phyloP scores from a whole-genome alignment of 164 flowering plant species.

The Amborella trichopoda region DNA sequence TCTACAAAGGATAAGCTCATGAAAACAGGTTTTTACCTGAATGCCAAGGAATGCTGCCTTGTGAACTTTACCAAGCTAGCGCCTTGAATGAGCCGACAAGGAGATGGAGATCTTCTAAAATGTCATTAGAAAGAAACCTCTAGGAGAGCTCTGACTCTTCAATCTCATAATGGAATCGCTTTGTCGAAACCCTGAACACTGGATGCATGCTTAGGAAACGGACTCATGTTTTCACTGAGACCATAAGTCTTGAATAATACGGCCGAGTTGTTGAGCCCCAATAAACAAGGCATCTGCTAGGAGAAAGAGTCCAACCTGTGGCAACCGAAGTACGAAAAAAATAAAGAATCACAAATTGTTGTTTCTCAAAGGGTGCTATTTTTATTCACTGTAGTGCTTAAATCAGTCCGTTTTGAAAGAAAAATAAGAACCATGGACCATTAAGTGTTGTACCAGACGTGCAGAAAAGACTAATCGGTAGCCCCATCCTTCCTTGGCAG shows the following conservation, averaged over 20 bases:
- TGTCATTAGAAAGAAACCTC: not conserved
- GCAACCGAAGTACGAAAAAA: too few species aligned
- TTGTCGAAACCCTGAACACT: too few species aligned
- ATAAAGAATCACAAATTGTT: not conserved
- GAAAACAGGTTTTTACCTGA: not conserved
- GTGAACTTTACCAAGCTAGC: not conserved
- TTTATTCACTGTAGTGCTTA: not conserved
- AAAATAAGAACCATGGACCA: not conserved
- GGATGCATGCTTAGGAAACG: too few species aligned
- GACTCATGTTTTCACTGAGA: constrained; percentile 10
- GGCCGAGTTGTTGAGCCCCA: constrained; percentile 61
- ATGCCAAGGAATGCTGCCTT: not conserved
- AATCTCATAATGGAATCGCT: not conserved
- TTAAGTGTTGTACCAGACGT: constrained; percentile 49
- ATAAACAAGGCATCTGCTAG: constrained; percentile 72
- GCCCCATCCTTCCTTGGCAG: constrained; percentile 85
- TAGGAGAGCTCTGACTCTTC: too few species aligned
- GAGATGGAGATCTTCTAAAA: not conserved
- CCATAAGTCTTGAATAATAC: constrained; percentile 21
- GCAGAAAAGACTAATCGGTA: constrained; percentile 71
- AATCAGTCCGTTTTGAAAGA: not conserved
- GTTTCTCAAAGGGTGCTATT: not conserved
- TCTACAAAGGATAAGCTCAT: too few species aligned
- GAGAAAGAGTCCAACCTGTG: constrained; percentile 69
- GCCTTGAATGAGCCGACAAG: not conserved